These are phyloP conservation scores for Solanum verrucosum DNA, from an alignment of 257 asterid species.

Conservation along the genomic window DNA sequence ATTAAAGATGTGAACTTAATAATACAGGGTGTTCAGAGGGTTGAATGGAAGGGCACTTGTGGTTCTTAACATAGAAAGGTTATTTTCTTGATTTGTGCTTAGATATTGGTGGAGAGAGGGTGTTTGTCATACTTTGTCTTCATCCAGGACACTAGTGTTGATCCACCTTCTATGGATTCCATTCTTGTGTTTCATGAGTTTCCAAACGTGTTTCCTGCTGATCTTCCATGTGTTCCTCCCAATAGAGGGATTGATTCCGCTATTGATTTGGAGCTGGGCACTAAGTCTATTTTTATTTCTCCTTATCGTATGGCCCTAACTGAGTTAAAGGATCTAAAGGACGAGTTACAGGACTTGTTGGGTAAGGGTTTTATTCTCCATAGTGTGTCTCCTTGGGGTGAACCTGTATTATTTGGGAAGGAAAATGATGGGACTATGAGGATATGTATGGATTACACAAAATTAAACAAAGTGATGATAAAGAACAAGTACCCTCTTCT, in stretches of 20 bases:
- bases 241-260: neutral
- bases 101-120: neutral
- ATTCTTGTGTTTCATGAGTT: neutral
- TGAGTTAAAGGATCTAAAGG: neutral
- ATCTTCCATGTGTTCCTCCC: neutral
- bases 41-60: neutral
- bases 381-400: too few relatives aligned
- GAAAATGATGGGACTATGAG: too few relatives aligned
- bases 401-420: too few relatives aligned
- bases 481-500: too few relatives aligned
- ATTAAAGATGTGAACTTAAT: too few relatives aligned
- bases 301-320: neutral
- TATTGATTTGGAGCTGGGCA: neutral
- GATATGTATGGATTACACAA: too few relatives aligned
- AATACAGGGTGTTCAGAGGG: neutral
- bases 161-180: neutral
- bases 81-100: neutral
- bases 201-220: neutral
- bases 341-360: neutral
- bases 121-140: neutral
- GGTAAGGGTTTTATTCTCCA: neutral
- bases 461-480: too few relatives aligned
- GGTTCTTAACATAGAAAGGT: neutral
- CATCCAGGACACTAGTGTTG: neutral
- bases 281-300: neutral